Evolutionary conservation across 306 rosid genomes (phyloP), one percentile per base, ranked within the genome.

Genomic region (Sechiopsis laciniata): DNA sequence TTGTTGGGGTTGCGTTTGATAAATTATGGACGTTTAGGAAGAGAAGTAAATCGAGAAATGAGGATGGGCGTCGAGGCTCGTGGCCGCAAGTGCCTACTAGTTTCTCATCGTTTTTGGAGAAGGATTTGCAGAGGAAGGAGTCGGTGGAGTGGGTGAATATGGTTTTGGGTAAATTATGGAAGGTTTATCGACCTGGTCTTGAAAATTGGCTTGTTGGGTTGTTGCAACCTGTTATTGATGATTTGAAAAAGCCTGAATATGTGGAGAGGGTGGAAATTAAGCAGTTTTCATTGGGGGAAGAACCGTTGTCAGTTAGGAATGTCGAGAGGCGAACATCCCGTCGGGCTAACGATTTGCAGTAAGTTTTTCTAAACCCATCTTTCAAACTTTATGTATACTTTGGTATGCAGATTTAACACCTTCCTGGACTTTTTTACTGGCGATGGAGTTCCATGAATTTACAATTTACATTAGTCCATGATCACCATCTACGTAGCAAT

Each of bases 71-170:
- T 62, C 85, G 86, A 2, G 92, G 88, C 29, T 91, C 84, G 48
- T 89, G 97, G 99, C 99, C 99, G 1, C 99, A 95, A 72, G 97
- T 91, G 8, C 99, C 99, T 12, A 91, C 92, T 16, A 95, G 97
- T 85, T 95, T 95, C 58, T 91, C 97, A 0, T 77, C 87, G 83
- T 85, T 95, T 74, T 72, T 95, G 79, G 99, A 95, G 66, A 88
- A 91, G 90, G 99, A 91, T 82, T 88, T 95, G 83, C 99, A 88
- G 87, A 85, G 99, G 75, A 95, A 95, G 73, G 99, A 95, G 72
- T 91, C 97, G 4, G 99, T 91, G 73, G 99, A 95, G 67, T 95
- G 99, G 99, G 99, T 95, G 76, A 95, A 95, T 72, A 95, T 95
- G 99, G 99, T 95, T 72, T 40, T 95, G 71, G 99, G 90, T 19